Base-by-base conservation (phyloP, 2,329 filamentous ascomycete genomes). In the Epichloe sylvatica region DNA sequence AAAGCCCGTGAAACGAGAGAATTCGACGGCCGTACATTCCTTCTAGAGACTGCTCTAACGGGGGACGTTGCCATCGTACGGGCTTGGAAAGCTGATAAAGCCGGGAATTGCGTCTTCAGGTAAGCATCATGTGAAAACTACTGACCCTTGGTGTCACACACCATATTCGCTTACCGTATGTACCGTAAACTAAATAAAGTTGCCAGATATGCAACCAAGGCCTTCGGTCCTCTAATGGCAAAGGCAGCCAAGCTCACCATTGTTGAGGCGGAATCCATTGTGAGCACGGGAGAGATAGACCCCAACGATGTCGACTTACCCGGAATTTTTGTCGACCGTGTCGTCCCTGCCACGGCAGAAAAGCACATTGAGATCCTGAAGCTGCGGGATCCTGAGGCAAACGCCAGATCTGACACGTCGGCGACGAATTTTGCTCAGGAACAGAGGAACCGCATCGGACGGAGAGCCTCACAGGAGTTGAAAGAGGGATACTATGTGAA, bases 221-320 rank as follows among this genome's bases (percentile, higher is more conserved):
- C 83, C 0, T 89, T 87, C 55, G 83, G 80, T 1, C 76, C 79
- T 5, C 75, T 86, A 54, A 87, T 89, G 84, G 87, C 84, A 52
- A 90, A 91, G 67, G 86, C 86, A 0, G 87, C 86, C 0, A 78
- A 76, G 45, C 60, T 86, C 38, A 83, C 86, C 25, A 90, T 94
- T 39, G 86, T 92, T 37, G 87, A 94, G 63, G 87, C 87, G 1
- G 87, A 94, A 60, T 76, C 91, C 54, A 88, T 94, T 52, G 87
- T 94, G 47, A 79, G 83, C 2, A 66, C 80, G 1, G 87, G 87
- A 23, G 77, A 78, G 2, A 82, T 94, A 38, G 75, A 82, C 48
- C 81, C 87, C 3, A 81, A 86, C 52, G 77, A 81, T 41, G 80
- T 94, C 5, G 81, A 92, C 59, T 72, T 94, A 3, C 86, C 86